Conservation (phyloP, 768 basidiomycete genomes). For the Trametes punicea region DNA sequence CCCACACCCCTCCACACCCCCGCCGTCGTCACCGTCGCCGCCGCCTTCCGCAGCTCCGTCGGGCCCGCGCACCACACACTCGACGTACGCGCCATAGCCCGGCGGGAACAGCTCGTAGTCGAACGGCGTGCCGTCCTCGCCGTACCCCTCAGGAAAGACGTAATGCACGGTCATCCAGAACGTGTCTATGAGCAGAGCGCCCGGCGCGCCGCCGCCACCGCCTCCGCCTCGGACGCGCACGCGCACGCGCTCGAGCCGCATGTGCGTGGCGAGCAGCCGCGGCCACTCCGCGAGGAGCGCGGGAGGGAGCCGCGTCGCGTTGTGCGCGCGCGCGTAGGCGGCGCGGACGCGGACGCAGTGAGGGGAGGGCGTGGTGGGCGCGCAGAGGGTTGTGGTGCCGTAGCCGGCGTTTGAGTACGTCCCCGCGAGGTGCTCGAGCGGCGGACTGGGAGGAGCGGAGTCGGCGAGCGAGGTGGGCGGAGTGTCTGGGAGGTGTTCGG, state of each 20-base stretch:
- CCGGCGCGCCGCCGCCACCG: too few species aligned
- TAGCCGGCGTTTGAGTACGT: constrained; percentile 38
- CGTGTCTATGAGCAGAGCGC: background rate
- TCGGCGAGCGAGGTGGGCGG: background rate
- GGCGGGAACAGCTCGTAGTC: constrained; percentile 1
- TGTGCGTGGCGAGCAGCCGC: constrained; percentile 18
- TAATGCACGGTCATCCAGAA: constrained; percentile 1
- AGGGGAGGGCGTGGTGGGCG: constrained; percentile 22
- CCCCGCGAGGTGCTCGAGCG: constrained; percentile 31
- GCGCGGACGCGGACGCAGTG: constrained; percentile 26
- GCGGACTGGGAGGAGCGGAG: too few species aligned
- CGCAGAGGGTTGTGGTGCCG: constrained; percentile 36
- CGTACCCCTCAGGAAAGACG: constrained; percentile 1
- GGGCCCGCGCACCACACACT: background rate
- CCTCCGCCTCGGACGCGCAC: too few species aligned
- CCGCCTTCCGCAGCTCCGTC: too few species aligned
- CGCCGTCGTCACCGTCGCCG: background rate
- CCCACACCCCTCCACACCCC: background rate
- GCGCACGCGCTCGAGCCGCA: background rate
- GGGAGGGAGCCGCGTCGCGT: background rate
- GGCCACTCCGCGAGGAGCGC: constrained; percentile 30
- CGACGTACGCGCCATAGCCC: background rate
- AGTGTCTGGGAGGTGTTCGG: background rate
- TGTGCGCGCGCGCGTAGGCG: constrained; percentile 30
- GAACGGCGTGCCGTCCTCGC: background rate